These are phyloP conservation scores for Casuarina equisetifolia DNA, from an alignment of 306 rosid genomes.

Conservation along the genomic window DNA sequence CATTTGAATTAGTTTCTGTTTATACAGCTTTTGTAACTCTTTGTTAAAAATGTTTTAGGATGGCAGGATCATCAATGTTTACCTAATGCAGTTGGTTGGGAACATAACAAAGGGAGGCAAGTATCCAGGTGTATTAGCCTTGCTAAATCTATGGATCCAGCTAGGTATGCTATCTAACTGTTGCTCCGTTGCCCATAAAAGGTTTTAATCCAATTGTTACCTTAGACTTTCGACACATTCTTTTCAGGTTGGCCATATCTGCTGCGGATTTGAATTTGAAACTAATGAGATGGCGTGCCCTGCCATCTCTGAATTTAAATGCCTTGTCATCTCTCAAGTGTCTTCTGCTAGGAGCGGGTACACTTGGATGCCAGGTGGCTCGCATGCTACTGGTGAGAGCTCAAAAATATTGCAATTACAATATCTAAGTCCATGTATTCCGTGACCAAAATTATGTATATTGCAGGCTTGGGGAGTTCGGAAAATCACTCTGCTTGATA, in stretches of 20 bases:
- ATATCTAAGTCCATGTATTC: constrained; percentile 17
- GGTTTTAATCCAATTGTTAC: constrained; percentile 19
- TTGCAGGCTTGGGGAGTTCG: constrained; percentile 97
- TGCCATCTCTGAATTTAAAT: constrained; percentile 77
- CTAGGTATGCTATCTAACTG: constrained; percentile 48
- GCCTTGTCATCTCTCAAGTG: constrained; percentile 78
- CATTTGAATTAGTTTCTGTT: constrained; percentile 13
- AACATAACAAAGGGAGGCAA: constrained; percentile 71
- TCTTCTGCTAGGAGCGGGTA: constrained; percentile 96
- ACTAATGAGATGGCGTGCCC: constrained; percentile 98
- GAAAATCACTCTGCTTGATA: constrained; percentile 84
- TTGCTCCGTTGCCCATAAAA: constrained; percentile 1
- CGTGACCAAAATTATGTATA: constrained; percentile 13
- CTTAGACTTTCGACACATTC: constrained; percentile 9
- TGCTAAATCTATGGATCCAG: constrained; percentile 94
- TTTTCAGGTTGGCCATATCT: constrained; percentile 84
- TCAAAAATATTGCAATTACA: constrained; percentile 12
- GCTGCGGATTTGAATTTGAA: constrained; percentile 98
- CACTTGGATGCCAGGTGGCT: constrained; percentile 99
- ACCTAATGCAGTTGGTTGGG: constrained; percentile 93
- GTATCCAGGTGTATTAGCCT: constrained; percentile 74
- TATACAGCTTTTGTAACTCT: constrained; percentile 26
- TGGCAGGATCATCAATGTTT: constrained; percentile 41
- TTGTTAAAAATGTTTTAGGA: constrained; percentile 39
- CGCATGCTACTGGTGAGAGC: constrained; percentile 96